Percentiles rank a stretch among this genome's conserved stretches.
phyloP scores from a whole-genome alignment of 371 early-diverging fungal genomes.

The Apophysomyces trapeziformis region DNA sequence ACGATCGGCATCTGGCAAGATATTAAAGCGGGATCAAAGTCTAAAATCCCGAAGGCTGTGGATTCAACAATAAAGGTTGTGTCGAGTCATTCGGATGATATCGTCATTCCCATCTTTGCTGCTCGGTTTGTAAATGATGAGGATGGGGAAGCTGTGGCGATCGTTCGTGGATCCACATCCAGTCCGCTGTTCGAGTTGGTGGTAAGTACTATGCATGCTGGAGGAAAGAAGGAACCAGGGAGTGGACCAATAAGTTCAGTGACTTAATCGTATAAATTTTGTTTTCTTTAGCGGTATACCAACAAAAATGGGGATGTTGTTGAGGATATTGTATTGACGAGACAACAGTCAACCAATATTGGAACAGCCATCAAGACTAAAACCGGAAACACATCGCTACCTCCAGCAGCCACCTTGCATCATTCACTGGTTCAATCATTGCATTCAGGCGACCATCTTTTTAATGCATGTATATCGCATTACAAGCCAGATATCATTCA shows the following conservation, averaged over 20 bases:
- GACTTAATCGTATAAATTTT: background rate
- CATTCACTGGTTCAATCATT: constrained; percentile 68
- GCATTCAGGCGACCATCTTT: constrained; percentile 63
- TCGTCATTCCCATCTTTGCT: constrained; percentile 47
- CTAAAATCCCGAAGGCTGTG: constrained; percentile 24
- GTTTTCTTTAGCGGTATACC: constrained; percentile 14
- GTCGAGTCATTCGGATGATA: constrained; percentile 30
- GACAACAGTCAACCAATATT: constrained; percentile 24
- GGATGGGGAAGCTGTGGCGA: constrained; percentile 40
- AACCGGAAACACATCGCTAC: constrained; percentile 23
- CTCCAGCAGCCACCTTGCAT: constrained; percentile 46
- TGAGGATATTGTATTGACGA: constrained; percentile 40
- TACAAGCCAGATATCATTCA: constrained; percentile 57
- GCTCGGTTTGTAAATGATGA: constrained; percentile 43
- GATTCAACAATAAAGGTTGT: constrained; percentile 47
- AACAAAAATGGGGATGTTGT: constrained; percentile 9
- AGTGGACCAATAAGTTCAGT: too few species aligned
- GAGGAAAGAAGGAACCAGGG: too few species aligned
- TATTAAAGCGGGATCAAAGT: constrained; percentile 23
- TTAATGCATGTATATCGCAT: constrained; percentile 58
- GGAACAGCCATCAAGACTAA: constrained; percentile 3
- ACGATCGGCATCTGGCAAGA: constrained; percentile 60
- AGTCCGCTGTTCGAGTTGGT: constrained; percentile 68
- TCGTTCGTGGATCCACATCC: constrained; percentile 60
- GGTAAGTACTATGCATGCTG: constrained; percentile 20